Conservation (phyloP, 1,284 basidiomycete genomes). For the Abortiporus biennis region DNA sequence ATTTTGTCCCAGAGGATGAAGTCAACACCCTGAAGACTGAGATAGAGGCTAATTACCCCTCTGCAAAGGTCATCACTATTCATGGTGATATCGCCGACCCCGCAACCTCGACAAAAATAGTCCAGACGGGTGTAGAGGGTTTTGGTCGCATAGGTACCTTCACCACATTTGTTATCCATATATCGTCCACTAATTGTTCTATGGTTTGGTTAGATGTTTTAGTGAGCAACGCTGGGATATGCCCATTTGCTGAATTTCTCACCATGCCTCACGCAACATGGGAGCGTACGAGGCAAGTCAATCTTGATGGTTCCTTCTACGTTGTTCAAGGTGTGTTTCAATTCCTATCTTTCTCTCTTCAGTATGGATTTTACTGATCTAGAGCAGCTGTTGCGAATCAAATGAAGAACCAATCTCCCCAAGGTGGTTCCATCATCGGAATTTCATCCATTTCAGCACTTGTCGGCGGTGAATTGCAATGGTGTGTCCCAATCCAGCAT, state of each 20-base stretch:
- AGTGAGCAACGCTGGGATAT: constrained; percentile 76
- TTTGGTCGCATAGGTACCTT: constrained; percentile 65
- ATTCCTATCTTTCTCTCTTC: neutral
- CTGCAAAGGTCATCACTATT: constrained; percentile 35
- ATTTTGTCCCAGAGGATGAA: constrained; percentile 59
- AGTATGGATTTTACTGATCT: neutral
- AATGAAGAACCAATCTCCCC: constrained; percentile 66
- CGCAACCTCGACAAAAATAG: constrained; percentile 61
- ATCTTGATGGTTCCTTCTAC: constrained; percentile 77
- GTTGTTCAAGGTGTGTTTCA: constrained; percentile 52
- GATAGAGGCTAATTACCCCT: constrained; percentile 30
- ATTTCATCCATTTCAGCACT: constrained; percentile 76
- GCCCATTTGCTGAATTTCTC: constrained; percentile 76
- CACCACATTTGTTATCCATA: too few species aligned
- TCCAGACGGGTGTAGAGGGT: constrained; percentile 44
- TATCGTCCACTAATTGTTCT: neutral
- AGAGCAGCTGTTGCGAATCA: constrained; percentile 66
- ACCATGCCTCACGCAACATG: constrained; percentile 68
- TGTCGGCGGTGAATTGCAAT: constrained; percentile 72
- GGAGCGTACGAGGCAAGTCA: constrained; percentile 68
- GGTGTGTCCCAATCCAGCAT: constrained; percentile 30
- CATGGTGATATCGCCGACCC: constrained; percentile 65
- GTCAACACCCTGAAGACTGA: constrained; percentile 38
- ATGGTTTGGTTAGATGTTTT: constrained; percentile 34
- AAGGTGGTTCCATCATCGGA: constrained; percentile 72